Evolutionary conservation across 495 filamentous ascomycete species (phyloP).

Genomic region (Penicillium lagena): DNA sequence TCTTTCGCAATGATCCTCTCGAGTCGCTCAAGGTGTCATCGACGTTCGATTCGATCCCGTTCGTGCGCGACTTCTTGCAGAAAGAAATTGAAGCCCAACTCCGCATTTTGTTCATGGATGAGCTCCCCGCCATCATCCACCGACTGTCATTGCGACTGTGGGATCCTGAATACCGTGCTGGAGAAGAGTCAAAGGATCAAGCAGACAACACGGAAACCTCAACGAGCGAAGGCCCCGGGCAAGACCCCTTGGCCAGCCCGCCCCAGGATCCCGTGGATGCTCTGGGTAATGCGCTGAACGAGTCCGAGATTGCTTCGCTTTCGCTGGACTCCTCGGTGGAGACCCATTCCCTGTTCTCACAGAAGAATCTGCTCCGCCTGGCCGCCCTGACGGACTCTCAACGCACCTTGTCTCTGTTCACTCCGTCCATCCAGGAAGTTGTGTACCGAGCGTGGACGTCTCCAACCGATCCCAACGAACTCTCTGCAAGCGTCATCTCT

Average conservation of each 20-base stretch:
- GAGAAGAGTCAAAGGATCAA: conserved; percentile 41
- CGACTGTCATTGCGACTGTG: conserved; percentile 82
- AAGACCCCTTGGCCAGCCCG: conserved; percentile 73
- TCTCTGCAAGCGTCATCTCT: conserved; percentile 47
- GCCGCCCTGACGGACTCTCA: conserved; percentile 75
- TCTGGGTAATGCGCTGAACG: conserved; percentile 67
- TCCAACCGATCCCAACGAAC: conserved; percentile 63
- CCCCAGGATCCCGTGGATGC: conserved; percentile 73
- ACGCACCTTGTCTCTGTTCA: conserved; percentile 79
- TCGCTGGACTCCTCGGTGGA: conserved; percentile 71
- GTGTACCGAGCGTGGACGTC: conserved; percentile 90
- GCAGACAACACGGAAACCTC: conserved; percentile 15
- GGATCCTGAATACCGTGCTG: conserved; percentile 76
- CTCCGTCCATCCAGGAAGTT: conserved; percentile 72
- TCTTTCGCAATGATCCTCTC: conserved; percentile 96
- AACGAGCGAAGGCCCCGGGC: conserved; percentile 41
- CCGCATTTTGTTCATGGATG: conserved; percentile 91
- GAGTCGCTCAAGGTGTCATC: conserved; percentile 97
- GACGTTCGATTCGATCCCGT: conserved; percentile 97
- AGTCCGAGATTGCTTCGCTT: conserved; percentile 64
- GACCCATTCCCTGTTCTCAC: conserved; percentile 77
- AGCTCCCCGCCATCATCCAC: conserved; percentile 93
- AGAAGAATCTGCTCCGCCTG: conserved; percentile 78
- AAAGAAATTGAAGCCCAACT: conserved; percentile 95
- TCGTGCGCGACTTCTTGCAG: conserved; percentile 94